Conservation (phyloP, 257 asterid species). For the Solanum megistacrolobum region DNA sequence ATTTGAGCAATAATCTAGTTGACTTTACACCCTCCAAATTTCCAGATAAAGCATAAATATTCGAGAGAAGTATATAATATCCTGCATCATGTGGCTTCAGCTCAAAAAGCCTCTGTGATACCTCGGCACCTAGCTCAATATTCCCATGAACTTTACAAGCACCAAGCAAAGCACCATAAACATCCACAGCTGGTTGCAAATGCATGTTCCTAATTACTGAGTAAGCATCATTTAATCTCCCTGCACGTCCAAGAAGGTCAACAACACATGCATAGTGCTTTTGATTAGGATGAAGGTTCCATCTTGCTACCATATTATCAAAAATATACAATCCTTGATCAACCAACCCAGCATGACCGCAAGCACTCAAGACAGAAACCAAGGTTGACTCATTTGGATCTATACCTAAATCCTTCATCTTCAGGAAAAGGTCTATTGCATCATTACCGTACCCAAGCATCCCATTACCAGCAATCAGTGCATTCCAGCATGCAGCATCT, state of each 20-base stretch:
- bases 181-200: constrained; percentile 21
- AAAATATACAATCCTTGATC: constrained; percentile 42
- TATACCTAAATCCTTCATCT: constrained; percentile 25
- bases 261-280: constrained; percentile 49
- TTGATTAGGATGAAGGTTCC: constrained; percentile 28
- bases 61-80: constrained; percentile 34
- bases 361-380: constrained; percentile 41
- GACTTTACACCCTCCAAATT: constrained; percentile 31
- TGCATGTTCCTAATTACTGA: constrained; percentile 24
- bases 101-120: constrained; percentile 24
- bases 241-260: constrained; percentile 57
- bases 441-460: constrained; percentile 31
- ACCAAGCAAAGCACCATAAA: constrained; percentile 34
- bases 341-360: constrained; percentile 43
- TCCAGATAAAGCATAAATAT: constrained; percentile 43
- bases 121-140: constrained; percentile 30
- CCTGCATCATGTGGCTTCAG: constrained; percentile 46
- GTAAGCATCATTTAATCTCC: constrained; percentile 36
- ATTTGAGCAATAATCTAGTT: constrained; percentile 17
- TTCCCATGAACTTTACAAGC: constrained; percentile 39
- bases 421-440: constrained; percentile 23
- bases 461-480: constrained; percentile 49
- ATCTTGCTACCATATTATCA: constrained; percentile 21
- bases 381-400: constrained; percentile 39
- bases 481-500: constrained; percentile 55